Conservation (phyloP, 2,329 filamentous ascomycete species). For the Xylariaceae sp. region DNA sequence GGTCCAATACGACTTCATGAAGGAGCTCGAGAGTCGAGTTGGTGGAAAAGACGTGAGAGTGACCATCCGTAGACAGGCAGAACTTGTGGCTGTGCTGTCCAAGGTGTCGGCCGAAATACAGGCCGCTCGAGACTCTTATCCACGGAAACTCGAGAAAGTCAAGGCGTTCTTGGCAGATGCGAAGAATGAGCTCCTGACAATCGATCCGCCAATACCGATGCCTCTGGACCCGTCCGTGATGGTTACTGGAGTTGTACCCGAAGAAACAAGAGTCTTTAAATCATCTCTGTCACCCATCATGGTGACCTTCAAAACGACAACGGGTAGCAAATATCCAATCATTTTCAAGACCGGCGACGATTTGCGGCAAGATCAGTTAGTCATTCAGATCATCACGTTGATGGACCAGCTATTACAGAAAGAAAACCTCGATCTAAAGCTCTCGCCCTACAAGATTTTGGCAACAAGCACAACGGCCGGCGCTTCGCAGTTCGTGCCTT, state of each 20-base stretch:
- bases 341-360: constrained; percentile 98
- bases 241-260: constrained; percentile 74
- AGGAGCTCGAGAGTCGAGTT: constrained; percentile 68
- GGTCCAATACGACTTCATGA: constrained; percentile 95
- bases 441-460: constrained; percentile 93
- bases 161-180: constrained; percentile 83
- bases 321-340: constrained; percentile 77
- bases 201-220: constrained; percentile 82
- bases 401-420: constrained; percentile 96
- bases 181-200: constrained; percentile 78
- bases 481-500: constrained; percentile 89
- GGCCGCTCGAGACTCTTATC: constrained; percentile 70
- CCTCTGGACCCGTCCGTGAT: constrained; percentile 82
- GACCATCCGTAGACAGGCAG: constrained; percentile 78
- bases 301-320: constrained; percentile 79
- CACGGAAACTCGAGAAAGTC: constrained; percentile 76
- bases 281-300: constrained; percentile 90
- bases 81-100: constrained; percentile 80
- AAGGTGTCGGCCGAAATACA: constrained; percentile 89
- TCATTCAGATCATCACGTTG: constrained; percentile 93
- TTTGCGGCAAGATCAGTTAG: constrained; percentile 90
- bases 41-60: constrained; percentile 71
- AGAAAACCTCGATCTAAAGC: constrained; percentile 90
- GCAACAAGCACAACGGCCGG: constrained; percentile 87
- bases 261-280: constrained; percentile 90